These are phyloP conservation scores for Elaeis oleifera DNA, from an alignment of 202 grass and related monocot genomes.

Conservation along the genomic window DNA sequence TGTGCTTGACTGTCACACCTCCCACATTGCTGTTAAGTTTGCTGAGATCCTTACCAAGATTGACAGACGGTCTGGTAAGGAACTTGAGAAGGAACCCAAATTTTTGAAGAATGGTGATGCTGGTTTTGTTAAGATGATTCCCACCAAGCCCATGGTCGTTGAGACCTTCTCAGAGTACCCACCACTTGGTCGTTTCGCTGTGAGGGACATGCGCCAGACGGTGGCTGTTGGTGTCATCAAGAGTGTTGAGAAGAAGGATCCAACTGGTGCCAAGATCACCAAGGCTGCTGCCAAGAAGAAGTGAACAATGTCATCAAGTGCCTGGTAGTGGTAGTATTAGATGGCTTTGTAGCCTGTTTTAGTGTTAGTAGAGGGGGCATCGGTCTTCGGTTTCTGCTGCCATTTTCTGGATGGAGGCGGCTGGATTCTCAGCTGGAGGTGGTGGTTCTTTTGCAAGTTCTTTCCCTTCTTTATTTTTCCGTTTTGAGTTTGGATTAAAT, in stretches of 20 bases:
- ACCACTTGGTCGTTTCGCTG: slow-evolving; percentile 9
- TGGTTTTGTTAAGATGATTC: slow-evolving; percentile 18
- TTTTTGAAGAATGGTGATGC: slow-evolving; percentile 20
- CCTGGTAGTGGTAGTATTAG: no score
- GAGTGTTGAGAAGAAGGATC: slow-evolving; percentile 21
- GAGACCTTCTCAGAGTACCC: slow-evolving; percentile 15
- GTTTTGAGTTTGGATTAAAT: no score
- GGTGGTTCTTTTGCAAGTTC: background rate
- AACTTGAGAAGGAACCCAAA: slow-evolving; percentile 24
- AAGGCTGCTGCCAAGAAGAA: slow-evolving; percentile 21
- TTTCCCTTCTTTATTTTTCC: no score
- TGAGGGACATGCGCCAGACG: slow-evolving; percentile 20
- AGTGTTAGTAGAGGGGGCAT: no score
- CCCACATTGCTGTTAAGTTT: slow-evolving; percentile 21
- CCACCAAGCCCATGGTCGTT: slow-evolving; percentile 17
- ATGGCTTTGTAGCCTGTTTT: no score
- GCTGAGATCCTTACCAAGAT: slow-evolving; percentile 21
- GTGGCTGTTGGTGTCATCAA: slow-evolving; percentile 20
- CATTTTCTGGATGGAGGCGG: no score
- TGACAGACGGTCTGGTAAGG: slow-evolving; percentile 13
- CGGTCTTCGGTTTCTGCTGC: no score
- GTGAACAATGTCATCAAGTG: background rate
- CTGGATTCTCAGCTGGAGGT: background rate
- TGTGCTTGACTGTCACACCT: slow-evolving; percentile 20
- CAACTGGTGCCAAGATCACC: slow-evolving; percentile 10